Evolutionary conservation across 495 filamentous ascomycete species (phyloP).

Genomic region (Penicillium fimorum): DNA sequence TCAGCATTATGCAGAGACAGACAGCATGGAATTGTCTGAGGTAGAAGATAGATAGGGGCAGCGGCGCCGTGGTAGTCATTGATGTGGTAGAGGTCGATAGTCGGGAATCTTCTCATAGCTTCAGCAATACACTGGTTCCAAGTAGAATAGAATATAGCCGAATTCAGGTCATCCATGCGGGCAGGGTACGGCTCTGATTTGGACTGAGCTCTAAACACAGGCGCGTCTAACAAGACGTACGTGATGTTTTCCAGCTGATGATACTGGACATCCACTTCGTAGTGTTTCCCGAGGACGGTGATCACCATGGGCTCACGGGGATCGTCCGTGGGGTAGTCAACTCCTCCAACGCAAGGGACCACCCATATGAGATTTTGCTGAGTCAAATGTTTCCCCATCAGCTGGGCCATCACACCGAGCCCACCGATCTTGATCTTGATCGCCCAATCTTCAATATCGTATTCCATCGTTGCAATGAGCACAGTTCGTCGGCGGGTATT

Average conservation of each 20-base stretch:
- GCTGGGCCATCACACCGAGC: constrained; percentile 65
- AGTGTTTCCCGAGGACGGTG: constrained; percentile 59
- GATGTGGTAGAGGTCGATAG: constrained; percentile 74
- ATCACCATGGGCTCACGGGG: constrained; percentile 61
- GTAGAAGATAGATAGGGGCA: constrained; percentile 68
- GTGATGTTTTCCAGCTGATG: constrained; percentile 67
- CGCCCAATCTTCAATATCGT: constrained; percentile 68
- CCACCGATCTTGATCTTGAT: constrained; percentile 76
- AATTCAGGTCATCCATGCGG: constrained; percentile 72
- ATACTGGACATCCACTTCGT: constrained; percentile 66
- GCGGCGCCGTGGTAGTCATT: constrained; percentile 78
- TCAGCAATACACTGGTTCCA: constrained; percentile 72
- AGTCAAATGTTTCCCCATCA: constrained; percentile 66
- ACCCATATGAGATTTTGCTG: constrained; percentile 73
- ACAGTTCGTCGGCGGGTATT: constrained; percentile 50
- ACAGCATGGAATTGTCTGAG: constrained; percentile 49
- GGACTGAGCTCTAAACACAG: constrained; percentile 70
- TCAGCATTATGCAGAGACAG: constrained; percentile 65
- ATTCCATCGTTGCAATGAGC: constrained; percentile 72
- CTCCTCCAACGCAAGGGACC: constrained; percentile 65
- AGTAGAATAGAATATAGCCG: constrained; percentile 67
- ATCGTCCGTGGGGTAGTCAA: constrained; percentile 63
- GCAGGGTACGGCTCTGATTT: constrained; percentile 67
- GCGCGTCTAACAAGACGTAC: constrained; percentile 67
- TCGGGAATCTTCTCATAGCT: constrained; percentile 56